Evolutionary conservation across 2,329 filamentous ascomycete species (phyloP), one percentile per base, ranked within the genome.

Genomic region (Coniella vitis): DNA sequence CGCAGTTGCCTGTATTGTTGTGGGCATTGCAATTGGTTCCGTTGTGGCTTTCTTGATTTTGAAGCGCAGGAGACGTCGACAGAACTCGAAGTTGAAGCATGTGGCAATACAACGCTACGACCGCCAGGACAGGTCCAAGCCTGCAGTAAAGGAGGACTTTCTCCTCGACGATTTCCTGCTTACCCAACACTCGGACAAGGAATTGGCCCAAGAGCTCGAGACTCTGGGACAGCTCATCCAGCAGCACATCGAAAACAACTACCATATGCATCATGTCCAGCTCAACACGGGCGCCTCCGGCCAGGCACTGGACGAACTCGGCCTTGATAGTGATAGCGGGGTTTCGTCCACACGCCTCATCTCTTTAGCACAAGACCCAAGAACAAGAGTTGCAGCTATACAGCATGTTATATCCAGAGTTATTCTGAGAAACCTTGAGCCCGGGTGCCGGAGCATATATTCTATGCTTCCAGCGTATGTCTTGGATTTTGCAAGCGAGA

Each of bases 191-290:
- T 61, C 69, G 0, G 68, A 72, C 49, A 57, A 60, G 17, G 60
- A 65, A 4, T 61, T 71, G 7, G 51, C 54, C 4, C 36, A 50
- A 3, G 66, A 69, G 40, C 51, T 71, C 7, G 53, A 58, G 4
- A 58, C 64, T 1, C 47, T 71, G 3, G 58, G 60, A 1, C 56
- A 62, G 4, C 60, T 70, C 7, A 62, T 72, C 10, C 59, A 63
- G 22, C 61, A 66, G 34, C 70, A 73, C 49, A 63, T 69, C 35
- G 62, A 70, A 47, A 63, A 58, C 44, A 55, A 70, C 45, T 72
- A 72, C 42, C 65, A 68, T 45, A 38, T 54, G 0, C 51, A 60
- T 0, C 58, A 58, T 1, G 49, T 65, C 3, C 49, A 57, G 1
- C 35, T 36, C 3, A 55, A 54, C 46, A 8, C 41, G 1, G 48